A percentile compares a stretch with the other conserved stretches of the same genome.
Conservation (phyloP, 257 asterid species). For the Nicotiana noctiflora region DNA sequence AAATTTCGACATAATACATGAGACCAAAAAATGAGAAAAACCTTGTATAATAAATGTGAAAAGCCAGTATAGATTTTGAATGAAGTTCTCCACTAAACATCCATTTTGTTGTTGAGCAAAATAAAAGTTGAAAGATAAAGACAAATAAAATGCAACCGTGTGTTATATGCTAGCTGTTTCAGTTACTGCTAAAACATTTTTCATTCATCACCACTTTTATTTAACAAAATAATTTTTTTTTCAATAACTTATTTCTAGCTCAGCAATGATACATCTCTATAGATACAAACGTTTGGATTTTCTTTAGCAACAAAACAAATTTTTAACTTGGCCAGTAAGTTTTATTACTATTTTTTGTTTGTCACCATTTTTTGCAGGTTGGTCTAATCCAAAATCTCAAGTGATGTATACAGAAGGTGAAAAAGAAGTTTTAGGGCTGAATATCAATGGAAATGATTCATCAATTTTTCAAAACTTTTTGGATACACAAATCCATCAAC, state of each 20-base stretch:
- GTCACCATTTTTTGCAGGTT: constrained; percentile 27
- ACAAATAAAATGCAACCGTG: constrained; percentile 42
- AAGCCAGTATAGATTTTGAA: not conserved
- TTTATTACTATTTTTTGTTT: not conserved
- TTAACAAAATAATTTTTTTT: not conserved
- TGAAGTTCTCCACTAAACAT: not conserved
- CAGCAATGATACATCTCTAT: not conserved
- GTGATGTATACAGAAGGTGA: constrained; percentile 35
- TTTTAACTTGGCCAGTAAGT: not conserved
- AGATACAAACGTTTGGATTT: constrained; percentile 2
- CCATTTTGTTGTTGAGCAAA: constrained; percentile 44
- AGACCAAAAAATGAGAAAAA: not conserved
- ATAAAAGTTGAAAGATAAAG: constrained; percentile 28
- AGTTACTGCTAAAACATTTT: constrained; percentile 17
- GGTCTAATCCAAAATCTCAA: constrained; percentile 39
- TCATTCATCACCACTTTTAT: no score
- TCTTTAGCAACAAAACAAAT: not conserved
- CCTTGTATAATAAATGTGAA: not conserved
- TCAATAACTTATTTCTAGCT: not conserved
- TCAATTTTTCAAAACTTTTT: constrained; percentile 38
- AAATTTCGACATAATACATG: not conserved
- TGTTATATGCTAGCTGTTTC: constrained; percentile 14
- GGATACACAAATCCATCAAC: constrained; percentile 37
- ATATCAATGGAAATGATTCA: constrained; percentile 13
- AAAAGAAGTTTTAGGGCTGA: constrained; percentile 12